Conservation (phyloP, 73 alveolate species). For the Stentor coeruleus region DNA sequence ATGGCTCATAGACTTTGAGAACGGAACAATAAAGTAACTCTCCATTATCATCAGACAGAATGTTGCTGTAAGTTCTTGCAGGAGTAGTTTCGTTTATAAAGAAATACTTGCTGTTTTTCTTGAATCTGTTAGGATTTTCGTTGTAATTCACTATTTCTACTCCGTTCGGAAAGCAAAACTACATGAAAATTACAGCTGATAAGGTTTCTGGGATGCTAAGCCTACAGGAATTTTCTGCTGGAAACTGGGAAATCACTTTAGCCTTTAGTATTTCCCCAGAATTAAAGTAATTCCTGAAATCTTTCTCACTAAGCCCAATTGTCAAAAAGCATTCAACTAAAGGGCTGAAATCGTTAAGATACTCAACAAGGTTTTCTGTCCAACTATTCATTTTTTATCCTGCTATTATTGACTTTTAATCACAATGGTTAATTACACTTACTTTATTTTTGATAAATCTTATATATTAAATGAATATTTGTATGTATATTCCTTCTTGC, state of each 20-base stretch:
- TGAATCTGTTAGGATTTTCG: not conserved
- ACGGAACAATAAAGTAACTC: not conserved
- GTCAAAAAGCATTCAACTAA: not conserved
- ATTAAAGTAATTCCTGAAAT: not conserved
- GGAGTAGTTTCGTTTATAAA: not conserved
- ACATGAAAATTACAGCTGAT: not conserved
- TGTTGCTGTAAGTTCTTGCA: not conserved
- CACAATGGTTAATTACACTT: no score
- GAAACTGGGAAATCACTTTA: not conserved
- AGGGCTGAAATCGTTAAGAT: not conserved
- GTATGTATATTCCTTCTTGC: no score
- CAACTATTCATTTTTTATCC: not conserved
- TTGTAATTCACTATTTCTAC: not conserved
- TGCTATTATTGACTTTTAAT: no score
- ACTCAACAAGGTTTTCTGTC: not conserved
- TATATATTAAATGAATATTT: no score
- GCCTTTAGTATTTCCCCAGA: not conserved
- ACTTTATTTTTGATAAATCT: no score
- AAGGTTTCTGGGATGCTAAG: not conserved
- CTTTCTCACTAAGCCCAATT: not conserved
- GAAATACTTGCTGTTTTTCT: no score
- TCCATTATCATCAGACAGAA: not conserved
- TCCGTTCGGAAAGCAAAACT: constrained; percentile 21
- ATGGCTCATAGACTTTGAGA: not conserved
- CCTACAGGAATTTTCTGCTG: not conserved